These are phyloP conservation scores for Ophiostoma himal-ulmi DNA, from an alignment of 2,329 filamentous ascomycete species.

Conservation along the genomic window DNA sequence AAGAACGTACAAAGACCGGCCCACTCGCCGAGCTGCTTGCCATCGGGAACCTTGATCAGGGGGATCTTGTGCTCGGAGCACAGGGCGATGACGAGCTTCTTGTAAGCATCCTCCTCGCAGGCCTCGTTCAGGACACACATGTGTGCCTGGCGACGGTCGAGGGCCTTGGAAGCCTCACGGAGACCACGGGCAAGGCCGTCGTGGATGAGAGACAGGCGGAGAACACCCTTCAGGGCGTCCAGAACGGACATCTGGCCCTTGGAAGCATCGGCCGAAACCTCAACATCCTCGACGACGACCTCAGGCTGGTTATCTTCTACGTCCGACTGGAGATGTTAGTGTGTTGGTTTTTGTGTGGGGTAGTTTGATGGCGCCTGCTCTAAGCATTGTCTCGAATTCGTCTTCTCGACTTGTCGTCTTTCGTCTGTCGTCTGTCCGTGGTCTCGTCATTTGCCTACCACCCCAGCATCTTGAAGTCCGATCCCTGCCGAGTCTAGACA, in stretches of 20 bases:
- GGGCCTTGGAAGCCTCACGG: slow-evolving; percentile 96
- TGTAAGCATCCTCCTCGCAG: slow-evolving; percentile 99
- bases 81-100: slow-evolving; percentile 98
- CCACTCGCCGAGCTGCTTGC: slow-evolving; percentile 99
- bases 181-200: slow-evolving; percentile 98
- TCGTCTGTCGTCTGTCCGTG: not conserved
- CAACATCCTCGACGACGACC: slow-evolving; percentile 73
- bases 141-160: slow-evolving; percentile 97
- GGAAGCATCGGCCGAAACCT: slow-evolving; percentile 85
- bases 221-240: slow-evolving; percentile 96
- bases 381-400: too few relatives aligned
- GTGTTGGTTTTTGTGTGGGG: not conserved
- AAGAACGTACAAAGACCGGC: slow-evolving; percentile 83
- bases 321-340: slow-evolving; percentile 67
- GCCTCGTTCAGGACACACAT: slow-evolving; percentile 99
- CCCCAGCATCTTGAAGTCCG: not conserved
- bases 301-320: slow-evolving; percentile 96
- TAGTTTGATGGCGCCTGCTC: not conserved
- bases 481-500: not conserved
- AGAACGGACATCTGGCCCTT: slow-evolving; percentile 96
- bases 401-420: not conserved
- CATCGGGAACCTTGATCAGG: slow-evolving; percentile 98
- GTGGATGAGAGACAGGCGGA: slow-evolving; percentile 99
- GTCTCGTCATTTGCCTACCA: not conserved
- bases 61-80: slow-evolving; percentile 99